phyloP scores from a whole-genome alignment of 108 stramenopile genomes.

The Fistulifera solaris region DNA sequence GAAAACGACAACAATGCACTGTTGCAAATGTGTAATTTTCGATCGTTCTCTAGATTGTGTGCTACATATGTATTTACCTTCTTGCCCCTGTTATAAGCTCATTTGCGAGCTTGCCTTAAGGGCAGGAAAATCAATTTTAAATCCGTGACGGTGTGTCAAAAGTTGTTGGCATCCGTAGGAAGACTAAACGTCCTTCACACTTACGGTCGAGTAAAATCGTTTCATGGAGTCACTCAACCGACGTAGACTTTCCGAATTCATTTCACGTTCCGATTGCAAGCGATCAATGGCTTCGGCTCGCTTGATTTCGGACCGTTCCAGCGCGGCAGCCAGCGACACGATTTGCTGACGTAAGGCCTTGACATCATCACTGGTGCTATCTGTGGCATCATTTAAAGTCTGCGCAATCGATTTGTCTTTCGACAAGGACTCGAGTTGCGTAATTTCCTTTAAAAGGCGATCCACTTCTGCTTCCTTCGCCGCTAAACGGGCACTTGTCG shows the following conservation, averaged over 20 bases:
- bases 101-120: too few relatives aligned
- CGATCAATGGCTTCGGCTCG: constrained; percentile 65
- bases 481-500: not conserved
- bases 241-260: constrained; percentile 50
- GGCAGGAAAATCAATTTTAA: too few relatives aligned
- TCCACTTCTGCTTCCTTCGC: constrained; percentile 6
- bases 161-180: too few relatives aligned
- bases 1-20: too few relatives aligned
- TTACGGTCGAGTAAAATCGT: constrained; percentile 59
- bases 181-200: constrained; percentile 13
- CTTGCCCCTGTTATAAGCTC: too few relatives aligned
- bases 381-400: not conserved
- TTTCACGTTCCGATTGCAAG: constrained; percentile 41
- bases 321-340: constrained; percentile 50
- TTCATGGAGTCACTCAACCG: constrained; percentile 60
- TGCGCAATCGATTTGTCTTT: not conserved
- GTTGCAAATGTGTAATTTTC: too few relatives aligned
- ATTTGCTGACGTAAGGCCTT: constrained; percentile 48
- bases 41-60: too few relatives aligned
- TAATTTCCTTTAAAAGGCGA: not conserved
- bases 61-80: too few relatives aligned
- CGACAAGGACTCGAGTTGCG: not conserved
- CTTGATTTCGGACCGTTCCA: constrained; percentile 52
- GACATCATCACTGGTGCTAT: constrained; percentile 18
- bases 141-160: too few relatives aligned